phyloP scores from a whole-genome alignment of 1,284 basidiomycete species.

The Malassezia furfur region DNA sequence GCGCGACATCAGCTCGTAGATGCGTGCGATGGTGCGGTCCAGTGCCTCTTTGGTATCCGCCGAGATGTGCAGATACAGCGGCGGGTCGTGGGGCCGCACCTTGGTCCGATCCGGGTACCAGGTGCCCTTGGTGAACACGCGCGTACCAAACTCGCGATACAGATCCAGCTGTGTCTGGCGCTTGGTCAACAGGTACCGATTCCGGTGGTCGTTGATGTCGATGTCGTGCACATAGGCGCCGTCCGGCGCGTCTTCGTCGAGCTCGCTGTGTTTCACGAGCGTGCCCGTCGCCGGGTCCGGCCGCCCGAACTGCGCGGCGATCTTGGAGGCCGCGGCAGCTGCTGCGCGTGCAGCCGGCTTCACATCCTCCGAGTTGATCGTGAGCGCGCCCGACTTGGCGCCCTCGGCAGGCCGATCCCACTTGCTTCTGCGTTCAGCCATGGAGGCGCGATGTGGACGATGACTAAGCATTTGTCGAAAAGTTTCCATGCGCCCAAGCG shows the following conservation, averaged over 20 bases:
- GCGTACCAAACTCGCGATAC: slow-evolving; percentile 48
- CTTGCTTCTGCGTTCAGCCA: slow-evolving; percentile 21
- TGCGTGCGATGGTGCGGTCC: slow-evolving; percentile 64
- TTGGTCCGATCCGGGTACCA: slow-evolving; percentile 57
- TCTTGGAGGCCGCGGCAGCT: slow-evolving; percentile 39
- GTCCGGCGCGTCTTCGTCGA: slow-evolving; percentile 61
- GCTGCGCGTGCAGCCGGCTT: slow-evolving; percentile 15
- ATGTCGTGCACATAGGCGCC: slow-evolving; percentile 81
- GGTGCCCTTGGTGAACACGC: slow-evolving; percentile 55
- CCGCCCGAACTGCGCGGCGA: slow-evolving; percentile 33
- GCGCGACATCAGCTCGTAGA: slow-evolving; percentile 80
- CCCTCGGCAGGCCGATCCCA: slow-evolving; percentile 18
- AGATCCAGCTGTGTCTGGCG: slow-evolving; percentile 84
- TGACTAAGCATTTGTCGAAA: background rate
- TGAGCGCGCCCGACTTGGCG: background rate
- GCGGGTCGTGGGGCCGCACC: slow-evolving; percentile 48
- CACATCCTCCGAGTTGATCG: background rate
- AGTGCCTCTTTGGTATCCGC: slow-evolving; percentile 70
- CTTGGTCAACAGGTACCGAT: slow-evolving; percentile 89
- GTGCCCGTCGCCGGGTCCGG: slow-evolving; percentile 7
- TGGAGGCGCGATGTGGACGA: background rate
- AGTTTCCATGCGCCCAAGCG: background rate
- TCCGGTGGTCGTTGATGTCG: slow-evolving; percentile 93
- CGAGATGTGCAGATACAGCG: slow-evolving; percentile 85
- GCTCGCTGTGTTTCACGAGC: slow-evolving; percentile 50